A percentile compares a stretch with the other conserved stretches of the same genome.
These are phyloP conservation scores for Pichia scutulata DNA, from an alignment of 805 yeast genomes.

Conservation along the genomic window DNA sequence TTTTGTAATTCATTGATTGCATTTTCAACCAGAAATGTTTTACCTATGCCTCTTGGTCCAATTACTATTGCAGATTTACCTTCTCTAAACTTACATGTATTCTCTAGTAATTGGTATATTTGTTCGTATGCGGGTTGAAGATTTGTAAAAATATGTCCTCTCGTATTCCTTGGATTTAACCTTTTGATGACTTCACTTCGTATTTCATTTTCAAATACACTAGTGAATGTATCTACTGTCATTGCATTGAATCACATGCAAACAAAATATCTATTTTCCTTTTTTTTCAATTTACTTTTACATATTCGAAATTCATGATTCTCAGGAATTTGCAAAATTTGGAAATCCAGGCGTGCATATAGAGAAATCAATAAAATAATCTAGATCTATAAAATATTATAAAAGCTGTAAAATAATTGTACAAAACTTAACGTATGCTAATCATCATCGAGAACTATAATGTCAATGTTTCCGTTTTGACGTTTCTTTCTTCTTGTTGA, in stretches of 20 bases:
- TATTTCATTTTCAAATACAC: neutral
- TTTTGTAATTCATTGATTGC: constrained; percentile 41
- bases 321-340: neutral
- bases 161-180: constrained; percentile 16
- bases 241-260: neutral
- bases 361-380: too few species aligned
- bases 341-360: too few species aligned
- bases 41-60: constrained; percentile 79
- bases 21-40: constrained; percentile 52
- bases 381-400: neutral
- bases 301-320: neutral
- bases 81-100: constrained; percentile 58
- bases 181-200: constrained; percentile 9
- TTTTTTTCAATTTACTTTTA: too few species aligned
- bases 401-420: neutral
- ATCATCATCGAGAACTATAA: neutral
- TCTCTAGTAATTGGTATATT: constrained; percentile 49
- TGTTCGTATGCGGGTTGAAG: constrained; percentile 38
- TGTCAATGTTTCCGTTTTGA: neutral
- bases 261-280: too few species aligned
- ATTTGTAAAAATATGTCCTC: constrained; percentile 18
- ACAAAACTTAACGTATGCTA: neutral
- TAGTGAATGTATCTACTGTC: neutral
- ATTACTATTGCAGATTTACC: constrained; percentile 75
- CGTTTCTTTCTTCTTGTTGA: neutral